Conservation (phyloP, 352 stramenopile species). For the Hyaloperonospora brassicae region DNA sequence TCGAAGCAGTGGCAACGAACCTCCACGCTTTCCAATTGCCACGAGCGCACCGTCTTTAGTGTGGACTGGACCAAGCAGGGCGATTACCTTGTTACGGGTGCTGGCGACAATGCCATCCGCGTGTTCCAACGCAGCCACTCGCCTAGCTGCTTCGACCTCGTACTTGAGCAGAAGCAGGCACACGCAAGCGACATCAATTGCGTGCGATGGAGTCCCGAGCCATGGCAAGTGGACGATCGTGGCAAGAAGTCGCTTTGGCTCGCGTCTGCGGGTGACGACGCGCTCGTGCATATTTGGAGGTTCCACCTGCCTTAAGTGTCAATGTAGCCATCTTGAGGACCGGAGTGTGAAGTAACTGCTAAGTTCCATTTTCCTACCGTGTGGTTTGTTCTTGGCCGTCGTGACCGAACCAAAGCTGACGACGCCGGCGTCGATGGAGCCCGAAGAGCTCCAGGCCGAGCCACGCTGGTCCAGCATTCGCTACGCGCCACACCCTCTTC, state of each 20-base stretch:
- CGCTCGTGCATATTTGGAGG: slow-evolving; percentile 58
- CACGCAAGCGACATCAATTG: slow-evolving; percentile 77
- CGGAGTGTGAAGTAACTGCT: background rate
- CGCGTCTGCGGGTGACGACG: slow-evolving; percentile 59
- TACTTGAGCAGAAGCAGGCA: slow-evolving; percentile 47
- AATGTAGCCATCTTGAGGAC: slow-evolving; percentile 14
- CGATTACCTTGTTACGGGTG: slow-evolving; percentile 84
- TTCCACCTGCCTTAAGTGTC: slow-evolving; percentile 27
- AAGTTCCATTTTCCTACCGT: slow-evolving; percentile 2
- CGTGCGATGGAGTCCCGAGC: slow-evolving; percentile 59
- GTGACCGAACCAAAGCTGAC: background rate
- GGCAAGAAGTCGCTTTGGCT: slow-evolving; percentile 42
- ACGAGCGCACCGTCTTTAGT: slow-evolving; percentile 88
- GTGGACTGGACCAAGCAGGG: slow-evolving; percentile 88
- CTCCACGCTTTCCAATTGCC: slow-evolving; percentile 68
- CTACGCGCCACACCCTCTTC: slow-evolving; percentile 21
- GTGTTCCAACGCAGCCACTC: slow-evolving; percentile 50
- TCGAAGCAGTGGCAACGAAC: slow-evolving; percentile 81
- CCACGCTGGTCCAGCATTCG: slow-evolving; percentile 62
- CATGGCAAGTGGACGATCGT: slow-evolving; percentile 12
- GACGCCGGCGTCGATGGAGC: slow-evolving; percentile 11
- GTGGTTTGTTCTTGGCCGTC: background rate
- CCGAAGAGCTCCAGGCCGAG: slow-evolving; percentile 51
- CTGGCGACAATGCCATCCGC: slow-evolving; percentile 87
- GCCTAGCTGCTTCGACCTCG: slow-evolving; percentile 50